These are phyloP conservation scores for Rhodotorula sp. DNA, from an alignment of 1,284 basidiomycete species.

Conservation along the genomic window DNA sequence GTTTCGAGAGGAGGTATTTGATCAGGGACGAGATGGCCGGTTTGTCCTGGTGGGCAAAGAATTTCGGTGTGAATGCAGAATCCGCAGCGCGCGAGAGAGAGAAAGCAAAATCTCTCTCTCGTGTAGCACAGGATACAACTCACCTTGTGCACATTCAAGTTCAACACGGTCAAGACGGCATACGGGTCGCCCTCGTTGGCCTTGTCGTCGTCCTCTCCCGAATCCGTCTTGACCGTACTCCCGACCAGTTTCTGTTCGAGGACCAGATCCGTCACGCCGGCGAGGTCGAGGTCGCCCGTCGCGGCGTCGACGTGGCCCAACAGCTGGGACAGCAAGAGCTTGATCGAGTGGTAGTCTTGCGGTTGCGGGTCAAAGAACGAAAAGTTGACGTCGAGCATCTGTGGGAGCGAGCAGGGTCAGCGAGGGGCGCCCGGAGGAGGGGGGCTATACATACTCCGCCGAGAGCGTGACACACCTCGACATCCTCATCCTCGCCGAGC, in stretches of 20 bases:
- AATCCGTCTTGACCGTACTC: constrained; percentile 88
- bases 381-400: constrained; percentile 76
- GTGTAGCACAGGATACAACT: constrained; percentile 34
- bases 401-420: neutral
- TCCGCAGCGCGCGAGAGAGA: too few relatives aligned
- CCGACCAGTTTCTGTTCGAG: constrained; percentile 71
- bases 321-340: constrained; percentile 73
- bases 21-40: constrained; percentile 67
- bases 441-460: fast-evolving
- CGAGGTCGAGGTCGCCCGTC: constrained; percentile 57
- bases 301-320: constrained; percentile 75
- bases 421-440: neutral
- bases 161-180: constrained; percentile 71
- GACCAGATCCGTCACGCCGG: constrained; percentile 74
- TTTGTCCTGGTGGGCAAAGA: constrained; percentile 60
- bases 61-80: too few relatives aligned
- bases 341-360: constrained; percentile 81
- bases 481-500: constrained; percentile 3
- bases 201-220: constrained; percentile 50
- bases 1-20: constrained; percentile 66
- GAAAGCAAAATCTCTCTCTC: too few relatives aligned
- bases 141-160: constrained; percentile 73
- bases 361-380: constrained; percentile 84
- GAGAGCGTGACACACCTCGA: constrained; percentile 8
- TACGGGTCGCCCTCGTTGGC: constrained; percentile 32